Conservation (phyloP, 495 filamentous ascomycete species). For the Talaromyces ruber region DNA sequence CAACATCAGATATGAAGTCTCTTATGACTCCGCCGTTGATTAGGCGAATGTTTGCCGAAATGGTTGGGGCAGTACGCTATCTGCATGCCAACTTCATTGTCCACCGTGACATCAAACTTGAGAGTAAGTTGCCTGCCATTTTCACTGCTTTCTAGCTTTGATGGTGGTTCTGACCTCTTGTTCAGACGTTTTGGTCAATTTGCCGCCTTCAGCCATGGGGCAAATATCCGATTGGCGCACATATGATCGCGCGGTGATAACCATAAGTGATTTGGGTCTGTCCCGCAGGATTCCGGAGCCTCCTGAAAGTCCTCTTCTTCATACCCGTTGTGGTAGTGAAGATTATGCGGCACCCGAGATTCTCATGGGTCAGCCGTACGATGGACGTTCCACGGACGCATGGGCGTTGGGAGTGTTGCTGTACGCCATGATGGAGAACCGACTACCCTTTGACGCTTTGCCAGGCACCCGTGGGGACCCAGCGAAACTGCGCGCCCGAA, state of each 20-base stretch:
- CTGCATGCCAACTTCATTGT: slow-evolving; percentile 80
- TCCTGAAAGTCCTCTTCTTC: slow-evolving; percentile 62
- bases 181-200: slow-evolving; percentile 82
- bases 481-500: slow-evolving; percentile 60
- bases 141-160: background rate
- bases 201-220: slow-evolving; percentile 48
- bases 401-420: slow-evolving; percentile 93
- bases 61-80: slow-evolving; percentile 78
- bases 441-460: slow-evolving; percentile 83
- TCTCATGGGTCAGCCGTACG: slow-evolving; percentile 89
- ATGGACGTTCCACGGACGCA: slow-evolving; percentile 84
- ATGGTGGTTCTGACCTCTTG: slow-evolving; percentile 17
- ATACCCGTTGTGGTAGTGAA: slow-evolving; percentile 87
- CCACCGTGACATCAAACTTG: slow-evolving; percentile 94
- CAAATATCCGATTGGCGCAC: slow-evolving; percentile 52
- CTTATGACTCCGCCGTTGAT: slow-evolving; percentile 57
- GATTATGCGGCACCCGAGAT: slow-evolving; percentile 97
- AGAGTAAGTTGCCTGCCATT: slow-evolving; percentile 55
- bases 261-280: slow-evolving; percentile 88
- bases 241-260: slow-evolving; percentile 73
- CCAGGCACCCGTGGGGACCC: slow-evolving; percentile 65
- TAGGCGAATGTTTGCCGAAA: slow-evolving; percentile 80
- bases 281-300: slow-evolving; percentile 69
- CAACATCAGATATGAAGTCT: slow-evolving; percentile 52
- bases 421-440: slow-evolving; percentile 86